Evolutionary conservation across 495 filamentous ascomycete genomes (phyloP), one percentile per base, ranked within the genome.

Genomic region (Penicillium macrosclerotiorum): DNA sequence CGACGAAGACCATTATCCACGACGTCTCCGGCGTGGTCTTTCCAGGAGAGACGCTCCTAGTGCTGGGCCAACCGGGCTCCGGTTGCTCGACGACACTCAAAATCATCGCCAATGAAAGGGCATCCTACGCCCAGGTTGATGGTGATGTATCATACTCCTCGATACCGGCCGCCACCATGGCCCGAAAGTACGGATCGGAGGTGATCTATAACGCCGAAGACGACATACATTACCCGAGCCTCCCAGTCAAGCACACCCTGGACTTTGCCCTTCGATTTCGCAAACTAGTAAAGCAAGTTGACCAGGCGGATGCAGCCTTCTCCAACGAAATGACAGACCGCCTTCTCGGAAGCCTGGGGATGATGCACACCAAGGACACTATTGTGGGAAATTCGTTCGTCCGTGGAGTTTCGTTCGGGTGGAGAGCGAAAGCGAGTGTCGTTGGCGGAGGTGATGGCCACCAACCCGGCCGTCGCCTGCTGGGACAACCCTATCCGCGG

Each of bases 181-280:
- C 72, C 14, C 69, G 74, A 34, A 65, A 72, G 24, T 87, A 85
- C 54, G 73, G 79, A 6, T 82, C 82, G 32, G 82, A 90, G 58
- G 81, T 87, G 30, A 81, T 82, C 41, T 86, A 85, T 57, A 69
- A 69, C 40, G 62, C 73, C 4, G 84, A 89, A 55, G 83, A 88
- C 25, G 86, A 89, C 49, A 54, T 78, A 13, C 84, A 88, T 51
- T 79, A 86, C 47, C 81, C 86, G 2, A 68, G 67, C 2, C 59
- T 90, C 36, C 86, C 79, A 1, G 84, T 89, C 1, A 78, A 67
- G 65, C 63, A 86, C 39, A 89, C 86, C 0, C 73, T 89, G 37
- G 76, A 77, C 12, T 90, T 89, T 50, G 82, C 85, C 1, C n/a
- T n/a, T n/a, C n/a, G n/a, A n/a, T n/a, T n/a, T n/a, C n/a, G n/a